Percentiles rank a stretch among this genome's conserved stretches.
phyloP scores from a whole-genome alignment of 805 yeast species.

The Wickerhamomyces sydowiorum region DNA sequence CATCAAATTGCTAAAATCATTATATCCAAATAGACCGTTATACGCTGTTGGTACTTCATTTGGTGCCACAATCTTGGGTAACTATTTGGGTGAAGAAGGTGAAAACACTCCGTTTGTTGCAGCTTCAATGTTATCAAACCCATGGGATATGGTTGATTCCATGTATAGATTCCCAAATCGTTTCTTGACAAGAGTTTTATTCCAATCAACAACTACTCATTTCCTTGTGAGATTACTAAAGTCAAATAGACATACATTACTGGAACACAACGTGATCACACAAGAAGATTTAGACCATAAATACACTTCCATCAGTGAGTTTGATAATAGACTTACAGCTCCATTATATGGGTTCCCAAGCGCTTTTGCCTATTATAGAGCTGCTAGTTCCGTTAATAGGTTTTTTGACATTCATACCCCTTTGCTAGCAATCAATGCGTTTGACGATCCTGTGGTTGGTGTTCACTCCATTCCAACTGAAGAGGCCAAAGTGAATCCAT shows the following conservation, averaged over 20 bases:
- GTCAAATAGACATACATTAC: slow-evolving; percentile 34
- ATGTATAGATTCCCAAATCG: slow-evolving; percentile 35
- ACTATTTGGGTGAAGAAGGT: slow-evolving; percentile 66
- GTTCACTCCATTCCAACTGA: slow-evolving; percentile 42
- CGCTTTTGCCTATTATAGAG: slow-evolving; percentile 58
- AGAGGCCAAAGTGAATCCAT: slow-evolving; percentile 52
- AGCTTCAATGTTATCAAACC: slow-evolving; percentile 56
- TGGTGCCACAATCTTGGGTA: slow-evolving; percentile 62
- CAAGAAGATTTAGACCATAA: slow-evolving; percentile 31
- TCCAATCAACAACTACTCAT: slow-evolving; percentile 35
- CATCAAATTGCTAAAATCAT: slow-evolving; percentile 40
- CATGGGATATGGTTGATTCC: slow-evolving; percentile 67
- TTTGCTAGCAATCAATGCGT: slow-evolving; percentile 49
- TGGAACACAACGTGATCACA: slow-evolving; percentile 26
- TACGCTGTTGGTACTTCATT: slow-evolving; percentile 66
- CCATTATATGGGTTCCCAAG: slow-evolving; percentile 56
- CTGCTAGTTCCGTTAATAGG: slow-evolving; percentile 56
- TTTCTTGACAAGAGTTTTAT: slow-evolving; percentile 34
- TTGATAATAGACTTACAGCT: slow-evolving; percentile 59
- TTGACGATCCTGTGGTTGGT: slow-evolving; percentile 65
- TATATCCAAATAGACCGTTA: slow-evolving; percentile 59
- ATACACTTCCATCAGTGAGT: slow-evolving; percentile 40
- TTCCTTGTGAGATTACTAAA: slow-evolving; percentile 38
- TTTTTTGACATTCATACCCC: slow-evolving; percentile 57
- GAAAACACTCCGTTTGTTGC: slow-evolving; percentile 47